Conservation (phyloP, 106 monocot genomes). For the Dendrobium catenatum region DNA sequence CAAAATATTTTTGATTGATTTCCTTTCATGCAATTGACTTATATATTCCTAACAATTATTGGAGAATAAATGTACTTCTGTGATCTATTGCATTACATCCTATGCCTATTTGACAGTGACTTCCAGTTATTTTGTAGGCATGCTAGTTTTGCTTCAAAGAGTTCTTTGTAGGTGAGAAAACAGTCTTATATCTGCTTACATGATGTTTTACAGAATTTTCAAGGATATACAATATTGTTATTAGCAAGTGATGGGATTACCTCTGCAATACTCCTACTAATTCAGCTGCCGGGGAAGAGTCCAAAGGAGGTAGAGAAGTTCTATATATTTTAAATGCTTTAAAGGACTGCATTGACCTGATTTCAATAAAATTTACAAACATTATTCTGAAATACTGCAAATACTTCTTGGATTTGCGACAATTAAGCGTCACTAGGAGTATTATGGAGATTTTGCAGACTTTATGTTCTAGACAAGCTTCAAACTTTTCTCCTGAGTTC, state of each 20-base stretch:
- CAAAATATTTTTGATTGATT: not conserved
- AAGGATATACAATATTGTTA: slow-evolving; percentile 40
- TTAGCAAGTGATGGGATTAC: slow-evolving; percentile 70
- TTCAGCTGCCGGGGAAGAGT: slow-evolving; percentile 21
- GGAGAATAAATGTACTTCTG: not conserved
- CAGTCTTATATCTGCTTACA: slow-evolving; percentile 48
- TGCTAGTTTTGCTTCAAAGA: not conserved
- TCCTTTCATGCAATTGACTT: not conserved
- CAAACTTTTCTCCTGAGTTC: slow-evolving; percentile 41
- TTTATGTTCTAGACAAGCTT: slow-evolving; percentile 39
- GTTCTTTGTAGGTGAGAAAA: slow-evolving; percentile 59
- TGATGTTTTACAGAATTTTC: slow-evolving; percentile 60
- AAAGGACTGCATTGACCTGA: slow-evolving; percentile 55
- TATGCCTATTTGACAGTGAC: not conserved
- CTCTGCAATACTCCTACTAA: slow-evolving; percentile 15
- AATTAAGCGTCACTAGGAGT: slow-evolving; percentile 62
- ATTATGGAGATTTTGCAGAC: slow-evolving; percentile 73
- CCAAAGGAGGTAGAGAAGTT: slow-evolving; percentile 65
- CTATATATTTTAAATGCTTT: slow-evolving; percentile 58
- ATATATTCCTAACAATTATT: not conserved
- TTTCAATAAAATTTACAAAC: slow-evolving; percentile 44
- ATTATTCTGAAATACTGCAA: slow-evolving; percentile 57
- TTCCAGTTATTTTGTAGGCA: not conserved
- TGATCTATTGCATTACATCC: not conserved
- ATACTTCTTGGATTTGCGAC: slow-evolving; percentile 40